Evolutionary conservation across 2,329 filamentous ascomycete genomes (phyloP), one percentile per base, ranked within the genome.

Genomic region (Aspergillus ruber): DNA sequence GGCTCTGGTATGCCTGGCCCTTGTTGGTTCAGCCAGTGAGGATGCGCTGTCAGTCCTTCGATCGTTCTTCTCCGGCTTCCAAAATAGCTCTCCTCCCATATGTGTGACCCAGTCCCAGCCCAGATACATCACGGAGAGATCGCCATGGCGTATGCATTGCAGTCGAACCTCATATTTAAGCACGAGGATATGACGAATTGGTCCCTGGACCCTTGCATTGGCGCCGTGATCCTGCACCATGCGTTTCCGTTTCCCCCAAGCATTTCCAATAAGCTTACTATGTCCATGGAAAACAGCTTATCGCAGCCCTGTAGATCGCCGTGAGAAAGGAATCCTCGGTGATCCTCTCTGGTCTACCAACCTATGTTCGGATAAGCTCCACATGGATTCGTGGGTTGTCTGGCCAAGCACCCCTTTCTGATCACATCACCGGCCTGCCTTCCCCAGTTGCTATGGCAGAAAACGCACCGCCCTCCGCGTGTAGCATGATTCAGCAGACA

Each of bases 1-100:
- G 40, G 23, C 7, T 2, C 35, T 50, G 50, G 50, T 50, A 52
- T 52, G 48, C 48, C n/a, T 43, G 50, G 50, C 45, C 48, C 43
- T 50, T 48, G 50, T 43, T 47, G 43, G 44, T 29, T n/a, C 21
- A 6, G 40, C 40, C 40, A 27, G 12, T 21, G 15, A 15, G 12
- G 6, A 13, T 27, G 21, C n/a, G 8, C 23, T 42, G 12, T 42
- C 15, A 27, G 21, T 42, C 9, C 6, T 21, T 42, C n/a, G 10
- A 13, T 42, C 3, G 17, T 39, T 8, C 36, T 39, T 12, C 36
- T 18, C 10, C 10, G 15, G 7, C 17, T 18, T 9, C 12, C 15
- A 39, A 39, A 39, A 39, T 36, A 36, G 15, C 13, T 8, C 13
- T 35, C n/a, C n/a, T 8, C 15, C 8, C 18, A 20, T 4, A 39